Evolutionary conservation across 768 basidiomycete species (phyloP).

Genomic region (Amanita muscaria): DNA sequence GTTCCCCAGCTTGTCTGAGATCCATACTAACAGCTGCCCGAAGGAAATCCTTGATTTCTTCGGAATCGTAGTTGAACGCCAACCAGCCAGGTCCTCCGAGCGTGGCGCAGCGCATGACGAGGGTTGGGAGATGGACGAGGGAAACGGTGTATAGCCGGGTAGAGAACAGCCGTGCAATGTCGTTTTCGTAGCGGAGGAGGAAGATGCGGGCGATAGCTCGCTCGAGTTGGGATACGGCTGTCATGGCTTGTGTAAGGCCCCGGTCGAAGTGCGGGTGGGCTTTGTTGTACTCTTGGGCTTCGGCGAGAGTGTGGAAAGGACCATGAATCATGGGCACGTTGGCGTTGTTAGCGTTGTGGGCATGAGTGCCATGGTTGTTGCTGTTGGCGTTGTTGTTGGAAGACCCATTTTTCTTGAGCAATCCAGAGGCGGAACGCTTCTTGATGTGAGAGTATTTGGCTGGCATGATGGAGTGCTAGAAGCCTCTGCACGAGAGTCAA

Average conservation of each 20-base stretch:
- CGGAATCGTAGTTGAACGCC: constrained; percentile 54
- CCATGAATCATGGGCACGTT: constrained; percentile 21
- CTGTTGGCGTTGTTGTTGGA: constrained; percentile 16
- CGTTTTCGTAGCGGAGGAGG: constrained; percentile 62
- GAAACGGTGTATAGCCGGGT: constrained; percentile 59
- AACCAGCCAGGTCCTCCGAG: constrained; percentile 62
- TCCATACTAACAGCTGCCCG: constrained; percentile 66
- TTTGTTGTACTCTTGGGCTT: no score
- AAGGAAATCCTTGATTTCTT: constrained; percentile 71
- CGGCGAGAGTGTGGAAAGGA: no score
- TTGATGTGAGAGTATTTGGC: constrained; percentile 72
- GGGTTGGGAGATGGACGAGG: constrained; percentile 56
- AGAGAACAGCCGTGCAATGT: constrained; percentile 67
- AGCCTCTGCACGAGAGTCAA: no score
- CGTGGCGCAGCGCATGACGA: constrained; percentile 55
- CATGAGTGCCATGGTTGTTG: neutral
- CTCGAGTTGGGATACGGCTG: constrained; percentile 59
- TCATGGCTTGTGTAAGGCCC: constrained; percentile 44
- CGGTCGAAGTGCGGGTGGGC: constrained; percentile 45
- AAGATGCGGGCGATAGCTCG: constrained; percentile 61
- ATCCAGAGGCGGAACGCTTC: constrained; percentile 44
- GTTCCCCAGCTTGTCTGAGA: constrained; percentile 67
- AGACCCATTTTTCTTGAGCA: constrained; percentile 38
- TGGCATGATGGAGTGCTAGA: constrained; percentile 34
- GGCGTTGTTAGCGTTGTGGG: constrained; percentile 13